Evolutionary conservation across 495 filamentous ascomycete genomes (phyloP).

Genomic region (Jackrogersella multiformis): DNA sequence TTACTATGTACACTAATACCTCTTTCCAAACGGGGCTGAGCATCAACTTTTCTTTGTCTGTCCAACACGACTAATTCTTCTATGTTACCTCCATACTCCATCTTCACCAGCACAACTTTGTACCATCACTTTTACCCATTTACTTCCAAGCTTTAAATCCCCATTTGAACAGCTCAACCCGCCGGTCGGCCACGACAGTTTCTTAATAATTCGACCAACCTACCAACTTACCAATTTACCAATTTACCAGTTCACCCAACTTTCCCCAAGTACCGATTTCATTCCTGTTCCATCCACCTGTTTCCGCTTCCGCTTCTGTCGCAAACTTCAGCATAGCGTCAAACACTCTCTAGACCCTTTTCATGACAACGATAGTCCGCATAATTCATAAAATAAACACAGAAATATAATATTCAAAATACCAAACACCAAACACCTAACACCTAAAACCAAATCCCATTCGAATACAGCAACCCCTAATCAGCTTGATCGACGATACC

Average conservation of each 20-base stretch:
- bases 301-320: slow-evolving; percentile 9
- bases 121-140: not conserved
- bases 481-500: slow-evolving; percentile 7
- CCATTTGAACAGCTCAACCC: slow-evolving; percentile 23
- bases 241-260: no score
- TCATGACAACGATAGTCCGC: slow-evolving; percentile 2
- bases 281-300: no score
- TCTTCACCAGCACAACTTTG: slow-evolving; percentile 14
- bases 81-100: not conserved
- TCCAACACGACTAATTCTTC: not conserved
- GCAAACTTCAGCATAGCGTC: slow-evolving; percentile 20
- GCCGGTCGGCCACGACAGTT: slow-evolving; percentile 33
- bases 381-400: slow-evolving; percentile 7
- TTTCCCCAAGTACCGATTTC: no score
- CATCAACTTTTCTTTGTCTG: slow-evolving; percentile 17
- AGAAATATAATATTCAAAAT: slow-evolving; percentile 21
- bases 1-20: no score
- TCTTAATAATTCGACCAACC: not conserved
- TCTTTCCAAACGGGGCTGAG: slow-evolving; percentile 37
- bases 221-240: not conserved
- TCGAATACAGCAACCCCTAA: not conserved
- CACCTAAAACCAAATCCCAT: no score
- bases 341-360: slow-evolving; percentile 12
- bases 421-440: no score
- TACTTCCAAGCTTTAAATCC: not conserved